A percentile compares a stretch with the other conserved stretches of the same genome.
Conservation (phyloP, 2,329 filamentous ascomycete genomes). For the Colletotrichum chrysophilum region DNA sequence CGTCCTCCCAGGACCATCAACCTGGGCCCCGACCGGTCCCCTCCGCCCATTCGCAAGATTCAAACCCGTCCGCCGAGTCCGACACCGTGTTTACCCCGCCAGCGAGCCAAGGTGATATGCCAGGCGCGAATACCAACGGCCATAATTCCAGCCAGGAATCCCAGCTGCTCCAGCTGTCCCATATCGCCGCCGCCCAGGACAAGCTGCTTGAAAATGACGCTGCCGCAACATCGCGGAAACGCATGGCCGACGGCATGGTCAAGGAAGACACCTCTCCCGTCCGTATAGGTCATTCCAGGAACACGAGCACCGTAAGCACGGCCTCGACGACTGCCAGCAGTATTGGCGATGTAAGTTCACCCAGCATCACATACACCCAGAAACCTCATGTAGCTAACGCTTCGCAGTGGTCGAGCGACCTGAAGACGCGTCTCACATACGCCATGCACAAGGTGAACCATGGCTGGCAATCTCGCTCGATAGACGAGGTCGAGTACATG, state of each 20-base stretch:
- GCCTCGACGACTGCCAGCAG: slow-evolving; percentile 68
- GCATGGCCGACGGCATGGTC: slow-evolving; percentile 77
- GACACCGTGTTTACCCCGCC: slow-evolving; percentile 33
- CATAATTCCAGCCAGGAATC: slow-evolving; percentile 57
- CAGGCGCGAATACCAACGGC: slow-evolving; percentile 32
- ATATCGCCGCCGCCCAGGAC: slow-evolving; percentile 60
- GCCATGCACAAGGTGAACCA: slow-evolving; percentile 94
- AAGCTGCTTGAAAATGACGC: slow-evolving; percentile 46
- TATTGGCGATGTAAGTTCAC: slow-evolving; percentile 73
- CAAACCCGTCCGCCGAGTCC: slow-evolving; percentile 29
- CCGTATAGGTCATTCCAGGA: slow-evolving; percentile 69
- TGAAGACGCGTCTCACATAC: slow-evolving; percentile 86
- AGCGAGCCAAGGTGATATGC: slow-evolving; percentile 26
- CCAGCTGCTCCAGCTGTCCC: slow-evolving; percentile 63
- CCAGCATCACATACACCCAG: neutral
- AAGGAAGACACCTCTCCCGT: slow-evolving; percentile 62
- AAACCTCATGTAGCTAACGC: slow-evolving; percentile 22
- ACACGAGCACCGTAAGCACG: slow-evolving; percentile 70
- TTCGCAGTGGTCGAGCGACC: slow-evolving; percentile 73
- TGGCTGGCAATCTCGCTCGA: slow-evolving; percentile 81
- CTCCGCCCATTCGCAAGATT: slow-evolving; percentile 32
- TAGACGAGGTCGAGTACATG: slow-evolving; percentile 78
- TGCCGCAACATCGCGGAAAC: slow-evolving; percentile 62
- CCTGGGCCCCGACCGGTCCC: slow-evolving; percentile 21
- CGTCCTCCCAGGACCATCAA: slow-evolving; percentile 16